phyloP scores from a whole-genome alignment of 2,329 filamentous ascomycete species.

The Exserohilum turcica region DNA sequence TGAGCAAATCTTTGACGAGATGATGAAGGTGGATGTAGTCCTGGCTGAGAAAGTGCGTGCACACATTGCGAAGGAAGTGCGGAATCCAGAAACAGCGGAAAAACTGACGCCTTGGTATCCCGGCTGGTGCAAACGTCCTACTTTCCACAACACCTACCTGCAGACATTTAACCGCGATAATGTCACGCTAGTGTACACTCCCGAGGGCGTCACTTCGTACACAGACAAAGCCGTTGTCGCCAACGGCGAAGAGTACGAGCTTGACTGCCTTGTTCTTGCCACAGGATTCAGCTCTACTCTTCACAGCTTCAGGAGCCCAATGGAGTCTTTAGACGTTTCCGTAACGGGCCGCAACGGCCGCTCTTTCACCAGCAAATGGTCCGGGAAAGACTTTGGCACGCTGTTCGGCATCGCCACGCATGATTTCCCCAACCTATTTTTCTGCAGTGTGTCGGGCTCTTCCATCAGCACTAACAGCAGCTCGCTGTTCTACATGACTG shows the following conservation, averaged over 20 bases:
- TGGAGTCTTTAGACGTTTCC: too few species aligned
- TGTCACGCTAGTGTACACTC: slow-evolving; percentile 66
- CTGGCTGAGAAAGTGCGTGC: slow-evolving; percentile 51
- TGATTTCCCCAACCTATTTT: too few species aligned
- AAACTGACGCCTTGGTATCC: slow-evolving; percentile 64
- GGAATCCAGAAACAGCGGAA: slow-evolving; percentile 56
- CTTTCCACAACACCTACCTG: slow-evolving; percentile 66
- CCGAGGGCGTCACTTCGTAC: slow-evolving; percentile 54
- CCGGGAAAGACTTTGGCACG: too few species aligned
- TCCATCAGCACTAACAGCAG: too few species aligned
- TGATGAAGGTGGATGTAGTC: slow-evolving; percentile 52
- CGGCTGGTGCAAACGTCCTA: slow-evolving; percentile 66
- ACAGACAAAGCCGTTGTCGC: slow-evolving; percentile 54
- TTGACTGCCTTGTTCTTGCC: slow-evolving; percentile 55
- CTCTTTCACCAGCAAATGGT: too few species aligned
- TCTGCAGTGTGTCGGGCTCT: too few species aligned
- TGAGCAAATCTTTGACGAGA: slow-evolving; percentile 44
- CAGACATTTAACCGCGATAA: slow-evolving; percentile 62
- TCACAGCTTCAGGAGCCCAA: too few species aligned
- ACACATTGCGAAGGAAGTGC: slow-evolving; percentile 56
- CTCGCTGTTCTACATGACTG: too few species aligned
- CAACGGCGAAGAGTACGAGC: slow-evolving; percentile 54
- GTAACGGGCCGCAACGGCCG: too few species aligned
- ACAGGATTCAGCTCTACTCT: too few species aligned
- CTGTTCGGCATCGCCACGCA: too few species aligned